Evolutionary conservation across 768 basidiomycete genomes (phyloP).

Genomic region (Glaciozyma antarctica): DNA sequence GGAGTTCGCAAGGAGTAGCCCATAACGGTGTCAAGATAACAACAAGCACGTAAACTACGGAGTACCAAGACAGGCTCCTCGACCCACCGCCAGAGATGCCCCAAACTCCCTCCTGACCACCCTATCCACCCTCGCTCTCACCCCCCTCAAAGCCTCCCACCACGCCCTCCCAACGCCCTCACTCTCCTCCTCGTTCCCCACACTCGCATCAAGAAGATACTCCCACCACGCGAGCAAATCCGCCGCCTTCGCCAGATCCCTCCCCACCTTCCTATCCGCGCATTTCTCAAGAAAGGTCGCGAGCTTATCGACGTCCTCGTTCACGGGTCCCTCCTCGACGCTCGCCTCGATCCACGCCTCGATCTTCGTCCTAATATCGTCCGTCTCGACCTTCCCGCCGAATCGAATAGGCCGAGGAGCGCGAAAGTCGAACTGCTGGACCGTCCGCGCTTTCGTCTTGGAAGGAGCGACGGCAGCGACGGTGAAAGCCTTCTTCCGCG

Average conservation of each 20-base stretch:
- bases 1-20: not conserved
- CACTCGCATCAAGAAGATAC: slow-evolving; percentile 45
- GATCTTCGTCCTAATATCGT: slow-evolving; percentile 63
- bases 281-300: slow-evolving; percentile 60
- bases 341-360: slow-evolving; percentile 67
- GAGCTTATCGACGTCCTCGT: slow-evolving; percentile 66
- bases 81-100: no score
- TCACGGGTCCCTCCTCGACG: slow-evolving; percentile 54
- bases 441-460: no score
- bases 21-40: no score
- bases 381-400: slow-evolving; percentile 44
- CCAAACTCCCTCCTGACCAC: no score
- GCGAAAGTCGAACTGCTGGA: not conserved
- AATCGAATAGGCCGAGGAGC: not conserved
- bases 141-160: slow-evolving; percentile 13
- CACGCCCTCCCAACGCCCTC: slow-evolving; percentile 3
- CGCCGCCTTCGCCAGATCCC: slow-evolving; percentile 60
- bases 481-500: slow-evolving; percentile 3
- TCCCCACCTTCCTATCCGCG: slow-evolving; percentile 50
- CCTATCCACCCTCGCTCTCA: slow-evolving; percentile 1
- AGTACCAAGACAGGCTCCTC: no score
- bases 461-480: not conserved
- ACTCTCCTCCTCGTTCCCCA: not conserved
- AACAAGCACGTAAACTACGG: no score
- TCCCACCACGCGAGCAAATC: slow-evolving; percentile 76